These are phyloP conservation scores for Cutaneotrichosporon cavernicola DNA, from an alignment of 1,284 basidiomycete genomes.

Conservation along the genomic window DNA sequence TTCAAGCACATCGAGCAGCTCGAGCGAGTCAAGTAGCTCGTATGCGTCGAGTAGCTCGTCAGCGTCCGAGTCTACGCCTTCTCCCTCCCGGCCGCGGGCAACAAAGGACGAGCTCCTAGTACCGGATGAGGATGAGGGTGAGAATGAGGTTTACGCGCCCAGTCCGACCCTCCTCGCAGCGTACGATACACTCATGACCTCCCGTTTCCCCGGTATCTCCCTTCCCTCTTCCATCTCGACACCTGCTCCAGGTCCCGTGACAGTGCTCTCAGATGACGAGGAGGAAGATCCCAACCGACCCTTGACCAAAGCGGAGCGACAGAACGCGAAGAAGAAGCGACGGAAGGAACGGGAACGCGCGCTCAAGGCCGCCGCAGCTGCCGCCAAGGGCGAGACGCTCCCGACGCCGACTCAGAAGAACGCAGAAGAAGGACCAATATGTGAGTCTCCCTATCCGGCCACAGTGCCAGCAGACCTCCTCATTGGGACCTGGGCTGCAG, in stretches of 20 bases:
- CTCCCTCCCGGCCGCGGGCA: neutral
- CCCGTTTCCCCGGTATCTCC: slow-evolving; percentile 18
- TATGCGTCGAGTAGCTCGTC: neutral
- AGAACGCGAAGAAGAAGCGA: slow-evolving; percentile 50
- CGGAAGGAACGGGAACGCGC: slow-evolving; percentile 44
- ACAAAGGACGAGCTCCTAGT: no score
- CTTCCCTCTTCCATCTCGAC: neutral
- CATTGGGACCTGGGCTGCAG: neutral
- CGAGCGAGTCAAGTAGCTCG: neutral
- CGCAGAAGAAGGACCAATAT: slow-evolving; percentile 10
- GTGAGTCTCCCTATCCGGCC: slow-evolving; percentile 19
- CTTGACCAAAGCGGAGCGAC: slow-evolving; percentile 49
- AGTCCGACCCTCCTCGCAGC: slow-evolving; percentile 24
- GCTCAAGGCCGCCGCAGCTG: slow-evolving; percentile 21
- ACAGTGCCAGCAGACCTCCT: no score
- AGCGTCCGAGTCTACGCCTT: neutral
- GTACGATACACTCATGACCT: slow-evolving; percentile 32
- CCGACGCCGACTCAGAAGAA: slow-evolving; percentile 5
- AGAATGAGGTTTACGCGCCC: slow-evolving; percentile 22
- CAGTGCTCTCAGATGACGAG: slow-evolving; percentile 14
- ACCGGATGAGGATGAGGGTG: neutral
- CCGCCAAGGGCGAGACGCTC: slow-evolving; percentile 15
- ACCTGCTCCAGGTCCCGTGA: neutral
- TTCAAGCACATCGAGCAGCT: neutral
- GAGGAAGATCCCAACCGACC: slow-evolving; percentile 26